phyloP scores from a whole-genome alignment of 176 grass and related monocot genomes.

The Hsuehochloa calcarea region DNA sequence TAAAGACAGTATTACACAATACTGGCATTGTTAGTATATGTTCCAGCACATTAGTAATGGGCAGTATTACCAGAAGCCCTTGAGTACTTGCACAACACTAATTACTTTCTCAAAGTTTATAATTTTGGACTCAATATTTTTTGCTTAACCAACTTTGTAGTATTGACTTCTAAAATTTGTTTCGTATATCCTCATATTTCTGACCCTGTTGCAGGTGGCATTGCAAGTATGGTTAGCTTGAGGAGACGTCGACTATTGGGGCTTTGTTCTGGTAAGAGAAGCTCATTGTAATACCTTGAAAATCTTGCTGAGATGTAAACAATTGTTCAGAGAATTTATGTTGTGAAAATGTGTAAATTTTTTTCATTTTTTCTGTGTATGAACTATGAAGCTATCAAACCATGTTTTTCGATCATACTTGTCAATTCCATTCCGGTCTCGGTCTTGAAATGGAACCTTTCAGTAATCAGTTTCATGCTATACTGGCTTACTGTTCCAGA shows the following conservation, averaged over 20 bases:
- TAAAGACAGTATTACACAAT: not conserved
- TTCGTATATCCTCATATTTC: conserved; percentile 25
- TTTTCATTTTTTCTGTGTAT: not conserved
- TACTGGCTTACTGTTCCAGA: not conserved
- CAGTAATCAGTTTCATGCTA: not conserved
- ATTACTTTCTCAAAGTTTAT: conserved; percentile 1
- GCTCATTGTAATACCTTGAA: conserved; percentile 19
- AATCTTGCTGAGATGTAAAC: conserved; percentile 1
- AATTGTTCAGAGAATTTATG: conserved; percentile 5
- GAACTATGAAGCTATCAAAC: conserved; percentile 18
- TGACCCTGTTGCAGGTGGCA: conserved; percentile 42
- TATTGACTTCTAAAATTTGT: conserved; percentile 4
- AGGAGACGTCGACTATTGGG: conserved; percentile 68
- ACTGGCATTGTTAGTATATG: not conserved
- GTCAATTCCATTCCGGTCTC: not conserved
- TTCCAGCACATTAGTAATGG: not conserved
- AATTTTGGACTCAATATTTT: not conserved
- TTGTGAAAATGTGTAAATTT: not conserved
- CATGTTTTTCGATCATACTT: not conserved
- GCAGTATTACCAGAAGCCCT: conserved; percentile 10
- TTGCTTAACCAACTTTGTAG: not conserved
- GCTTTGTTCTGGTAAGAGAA: conserved; percentile 61
- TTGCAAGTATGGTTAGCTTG: conserved; percentile 84
- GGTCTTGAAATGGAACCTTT: conserved; percentile 6
- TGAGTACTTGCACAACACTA: not conserved